phyloP scores from a whole-genome alignment of 1,284 basidiomycete genomes.

The Fomitopsis pinicola region DNA sequence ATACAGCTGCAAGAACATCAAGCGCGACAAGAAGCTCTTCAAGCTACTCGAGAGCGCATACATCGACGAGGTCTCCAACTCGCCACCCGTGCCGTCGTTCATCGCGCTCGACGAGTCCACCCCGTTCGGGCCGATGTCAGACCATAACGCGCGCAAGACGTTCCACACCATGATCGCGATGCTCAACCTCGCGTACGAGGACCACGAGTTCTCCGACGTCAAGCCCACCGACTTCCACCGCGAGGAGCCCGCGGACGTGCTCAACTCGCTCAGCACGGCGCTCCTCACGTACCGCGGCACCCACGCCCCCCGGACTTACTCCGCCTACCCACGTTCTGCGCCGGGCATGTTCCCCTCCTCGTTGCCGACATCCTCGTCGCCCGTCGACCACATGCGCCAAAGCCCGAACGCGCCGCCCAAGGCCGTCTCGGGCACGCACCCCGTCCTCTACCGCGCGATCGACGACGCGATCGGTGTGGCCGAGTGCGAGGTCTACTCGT shows the following conservation, averaged over 20 bases:
- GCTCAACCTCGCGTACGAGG: conserved; percentile 95
- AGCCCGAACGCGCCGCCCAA: conserved; percentile 60
- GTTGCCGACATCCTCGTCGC: conserved; percentile 65
- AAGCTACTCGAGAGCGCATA: conserved; percentile 87
- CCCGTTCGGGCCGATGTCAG: conserved; percentile 74
- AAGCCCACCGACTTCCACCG: conserved; percentile 88
- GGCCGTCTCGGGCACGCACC: conserved; percentile 55
- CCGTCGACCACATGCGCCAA: conserved; percentile 48
- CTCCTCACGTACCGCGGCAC: conserved; percentile 65
- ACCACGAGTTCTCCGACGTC: conserved; percentile 95
- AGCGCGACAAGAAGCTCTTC: conserved; percentile 95
- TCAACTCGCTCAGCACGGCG: conserved; percentile 79
- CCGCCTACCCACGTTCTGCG: conserved; percentile 73
- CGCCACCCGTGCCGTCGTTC: conserved; percentile 67
- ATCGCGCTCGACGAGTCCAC: conserved; percentile 69
- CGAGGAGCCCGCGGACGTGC: conserved; percentile 74
- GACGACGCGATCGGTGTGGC: conserved; percentile 88
- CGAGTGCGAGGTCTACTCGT: conserved; percentile 96
- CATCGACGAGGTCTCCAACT: conserved; percentile 70
- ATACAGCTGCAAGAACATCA: conserved; percentile 97
- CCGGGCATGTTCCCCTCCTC: conserved; percentile 71
- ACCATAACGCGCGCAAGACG: conserved; percentile 79
- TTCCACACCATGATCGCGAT: conserved; percentile 94
- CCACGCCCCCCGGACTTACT: conserved; percentile 71
- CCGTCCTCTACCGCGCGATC: conserved; percentile 81